Base-by-base conservation (phyloP, 805 yeast genomes). In the Lachancea sp. region DNA sequence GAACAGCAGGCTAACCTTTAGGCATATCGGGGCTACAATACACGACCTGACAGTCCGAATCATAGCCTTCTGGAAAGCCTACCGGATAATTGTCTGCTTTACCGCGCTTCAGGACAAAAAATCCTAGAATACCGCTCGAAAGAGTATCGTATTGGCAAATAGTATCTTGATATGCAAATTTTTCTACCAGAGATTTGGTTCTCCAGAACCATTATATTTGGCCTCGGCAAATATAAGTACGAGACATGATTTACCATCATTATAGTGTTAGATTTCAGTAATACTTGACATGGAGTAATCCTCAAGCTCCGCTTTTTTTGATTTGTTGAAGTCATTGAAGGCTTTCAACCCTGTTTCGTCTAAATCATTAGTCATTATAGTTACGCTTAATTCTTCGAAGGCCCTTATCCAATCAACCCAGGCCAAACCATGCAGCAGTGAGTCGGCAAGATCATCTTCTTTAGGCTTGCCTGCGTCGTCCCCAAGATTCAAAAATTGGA, bases 401-500 rank as follows among this genome's bases (percentile, higher is more conserved):
- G 45, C 41, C 15, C 31, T 37, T 1, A 55, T 25, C 74, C 80
- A 77, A 9, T 61, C 51, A 11, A 64, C 38, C 68, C 75, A 72
- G 1, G 74, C 67, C 2, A 78, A 44, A 1, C 76, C 83, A 55
- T 81, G 85, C 12, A 80, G 59, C n/a, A 80, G 60, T 1, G 81
- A 68, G 54, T 81, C 89, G 7, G 78, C 73, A 41, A 80, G 60
- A 54, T 81, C 89, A 54, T 81, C 89, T 31, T 74, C 72, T 53
- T 80, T 80, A 16, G 55, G 58, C 3, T 45, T 36, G 0, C 64
- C 64, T 9, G 53, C 48, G 4, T 1, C 84, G 71, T 80, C 89
- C 58, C 79, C 76, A 58, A 85, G 74, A 64, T 82, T 49, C 64
- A 84, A 74, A 53, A 87, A 83, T 67, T 87, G 92, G 64, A 83